Conservation (phyloP, 805 yeast genomes). For the Grigorovia humatica region DNA sequence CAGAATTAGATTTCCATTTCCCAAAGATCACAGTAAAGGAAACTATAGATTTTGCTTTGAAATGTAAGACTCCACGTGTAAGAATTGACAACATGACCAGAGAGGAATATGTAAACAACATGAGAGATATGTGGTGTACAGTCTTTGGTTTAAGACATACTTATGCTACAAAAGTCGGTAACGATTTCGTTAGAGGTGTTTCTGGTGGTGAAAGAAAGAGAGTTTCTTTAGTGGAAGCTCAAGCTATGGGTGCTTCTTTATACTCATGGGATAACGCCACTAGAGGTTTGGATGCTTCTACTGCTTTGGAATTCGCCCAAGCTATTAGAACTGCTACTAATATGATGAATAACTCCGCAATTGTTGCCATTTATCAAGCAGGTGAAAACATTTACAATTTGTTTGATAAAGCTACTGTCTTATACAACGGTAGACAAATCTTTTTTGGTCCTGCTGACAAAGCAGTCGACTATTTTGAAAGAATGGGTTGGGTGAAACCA, state of each 20-base stretch:
- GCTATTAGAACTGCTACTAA: slow-evolving; percentile 35
- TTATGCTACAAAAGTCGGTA: slow-evolving; percentile 48
- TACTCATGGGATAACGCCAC: slow-evolving; percentile 47
- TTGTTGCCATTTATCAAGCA: slow-evolving; percentile 40
- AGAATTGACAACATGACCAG: slow-evolving; percentile 9
- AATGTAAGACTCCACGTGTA: slow-evolving; percentile 38
- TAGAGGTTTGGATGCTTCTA: slow-evolving; percentile 41
- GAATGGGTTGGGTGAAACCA: no score
- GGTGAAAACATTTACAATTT: slow-evolving; percentile 39
- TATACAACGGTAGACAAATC: slow-evolving; percentile 39
- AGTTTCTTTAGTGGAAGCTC: slow-evolving; percentile 52
- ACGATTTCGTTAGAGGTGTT: no score
- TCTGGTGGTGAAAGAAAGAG: slow-evolving; percentile 62
- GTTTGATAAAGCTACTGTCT: slow-evolving; percentile 38
- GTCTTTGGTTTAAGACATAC: slow-evolving; percentile 41
- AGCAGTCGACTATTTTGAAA: no score
- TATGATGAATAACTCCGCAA: slow-evolving; percentile 31
- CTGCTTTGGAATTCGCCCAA: slow-evolving; percentile 37
- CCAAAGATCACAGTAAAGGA: slow-evolving; percentile 47
- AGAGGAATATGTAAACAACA: slow-evolving; percentile 18
- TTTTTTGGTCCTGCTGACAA: slow-evolving; percentile 34
- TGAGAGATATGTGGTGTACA: slow-evolving; percentile 21
- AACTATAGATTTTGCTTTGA: slow-evolving; percentile 45
- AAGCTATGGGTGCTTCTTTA: slow-evolving; percentile 34
- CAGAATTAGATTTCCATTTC: slow-evolving; percentile 47